phyloP scores from a whole-genome alignment of 805 yeast species.

The Saccharomyces kudriavzevii region DNA sequence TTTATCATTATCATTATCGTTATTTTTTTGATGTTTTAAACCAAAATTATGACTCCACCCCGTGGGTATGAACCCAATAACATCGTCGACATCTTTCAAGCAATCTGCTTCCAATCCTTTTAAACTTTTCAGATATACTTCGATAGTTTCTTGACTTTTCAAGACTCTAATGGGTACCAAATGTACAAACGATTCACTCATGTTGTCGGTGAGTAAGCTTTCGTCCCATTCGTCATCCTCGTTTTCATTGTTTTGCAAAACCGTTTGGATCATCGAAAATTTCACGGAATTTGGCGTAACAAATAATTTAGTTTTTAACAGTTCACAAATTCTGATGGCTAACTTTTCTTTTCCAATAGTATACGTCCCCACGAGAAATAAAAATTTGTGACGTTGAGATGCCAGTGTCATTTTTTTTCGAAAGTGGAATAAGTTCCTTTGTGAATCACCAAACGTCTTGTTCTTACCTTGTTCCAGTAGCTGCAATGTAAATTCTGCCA shows the following conservation, averaged over 20 bases:
- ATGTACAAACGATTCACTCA: slow-evolving; percentile 41
- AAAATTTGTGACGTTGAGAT: slow-evolving; percentile 4
- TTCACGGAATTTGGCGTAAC: slow-evolving; percentile 27
- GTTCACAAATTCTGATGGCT: slow-evolving; percentile 57
- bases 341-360: slow-evolving; percentile 87
- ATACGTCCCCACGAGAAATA: slow-evolving; percentile 68
- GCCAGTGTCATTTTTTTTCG: neutral
- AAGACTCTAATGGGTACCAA: slow-evolving; percentile 60
- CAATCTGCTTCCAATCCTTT: slow-evolving; percentile 5
- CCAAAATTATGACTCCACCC: slow-evolving; percentile 69
- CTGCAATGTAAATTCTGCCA: slow-evolving; percentile 45
- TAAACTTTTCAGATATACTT: slow-evolving; percentile 14
- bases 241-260: neutral
- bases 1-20: slow-evolving; percentile 2
- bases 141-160: slow-evolving; percentile 30
- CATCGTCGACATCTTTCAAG: slow-evolving; percentile 19
- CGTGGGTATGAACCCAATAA: slow-evolving; percentile 76
- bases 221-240: slow-evolving; percentile 6
- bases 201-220: neutral
- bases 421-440: slow-evolving; percentile 7
- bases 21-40: slow-evolving; percentile 9
- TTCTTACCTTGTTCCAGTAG: slow-evolving; percentile 29
- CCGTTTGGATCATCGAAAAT: slow-evolving; percentile 34
- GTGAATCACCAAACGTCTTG: slow-evolving; percentile 15
- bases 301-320: slow-evolving; percentile 46